Conservation (phyloP, 2,329 filamentous ascomycete genomes). For the Pleurostoma richardsiae region DNA sequence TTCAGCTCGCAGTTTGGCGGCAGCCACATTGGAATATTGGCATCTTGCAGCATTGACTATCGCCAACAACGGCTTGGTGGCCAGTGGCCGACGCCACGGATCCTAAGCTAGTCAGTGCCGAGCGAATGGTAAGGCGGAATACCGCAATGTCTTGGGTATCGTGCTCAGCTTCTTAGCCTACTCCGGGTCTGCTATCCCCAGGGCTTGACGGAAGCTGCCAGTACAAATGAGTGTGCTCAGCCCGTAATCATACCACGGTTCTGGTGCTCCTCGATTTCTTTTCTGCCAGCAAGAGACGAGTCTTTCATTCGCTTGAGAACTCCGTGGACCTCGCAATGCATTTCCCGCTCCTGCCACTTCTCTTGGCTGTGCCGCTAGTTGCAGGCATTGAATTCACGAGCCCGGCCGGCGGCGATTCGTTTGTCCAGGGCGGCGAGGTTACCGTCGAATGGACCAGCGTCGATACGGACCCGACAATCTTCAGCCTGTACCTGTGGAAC, state of each 20-base stretch:
- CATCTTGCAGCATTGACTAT: background rate
- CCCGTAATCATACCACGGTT: background rate
- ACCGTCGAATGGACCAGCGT: slow-evolving; percentile 24
- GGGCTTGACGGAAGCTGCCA: background rate
- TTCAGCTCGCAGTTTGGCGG: background rate
- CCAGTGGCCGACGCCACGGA: background rate
- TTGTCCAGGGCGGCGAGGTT: slow-evolving; percentile 25
- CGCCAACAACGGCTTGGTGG: background rate
- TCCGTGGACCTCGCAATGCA: slow-evolving; percentile 15
- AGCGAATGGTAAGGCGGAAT: too few relatives aligned
- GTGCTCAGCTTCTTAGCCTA: background rate
- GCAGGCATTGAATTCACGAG: slow-evolving; percentile 22
- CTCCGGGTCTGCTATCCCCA: background rate
- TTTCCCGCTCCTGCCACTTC: slow-evolving; percentile 17
- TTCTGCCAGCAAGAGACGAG: background rate
- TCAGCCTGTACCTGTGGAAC: slow-evolving; percentile 10
- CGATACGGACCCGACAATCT: slow-evolving; percentile 2
- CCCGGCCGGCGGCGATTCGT: slow-evolving; percentile 27
- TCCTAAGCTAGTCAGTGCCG: background rate
- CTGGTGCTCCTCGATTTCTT: background rate
- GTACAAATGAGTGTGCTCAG: background rate
- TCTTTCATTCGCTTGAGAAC: background rate
- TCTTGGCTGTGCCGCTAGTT: slow-evolving; percentile 21
- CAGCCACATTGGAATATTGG: background rate
- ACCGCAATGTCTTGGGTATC: background rate